Evolutionary conservation across 2,329 filamentous ascomycete species (phyloP).

Genomic region (Penicillium occitanis): DNA sequence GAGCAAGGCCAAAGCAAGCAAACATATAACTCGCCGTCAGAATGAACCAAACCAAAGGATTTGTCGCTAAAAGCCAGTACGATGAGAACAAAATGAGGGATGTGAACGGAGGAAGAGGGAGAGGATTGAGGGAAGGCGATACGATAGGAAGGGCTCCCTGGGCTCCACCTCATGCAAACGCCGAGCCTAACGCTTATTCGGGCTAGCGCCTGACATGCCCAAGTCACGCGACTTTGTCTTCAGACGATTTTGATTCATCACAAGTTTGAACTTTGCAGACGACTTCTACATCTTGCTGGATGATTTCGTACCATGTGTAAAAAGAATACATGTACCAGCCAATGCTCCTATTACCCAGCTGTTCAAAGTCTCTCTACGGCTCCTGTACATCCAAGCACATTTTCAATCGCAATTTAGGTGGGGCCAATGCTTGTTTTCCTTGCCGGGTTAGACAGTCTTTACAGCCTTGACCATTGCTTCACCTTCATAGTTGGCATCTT

Average conservation of each 20-base stretch:
- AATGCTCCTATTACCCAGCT: neutral
- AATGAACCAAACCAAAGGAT: neutral
- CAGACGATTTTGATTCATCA: neutral
- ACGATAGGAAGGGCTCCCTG: neutral
- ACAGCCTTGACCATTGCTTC: too few relatives aligned
- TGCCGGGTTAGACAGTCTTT: too few relatives aligned
- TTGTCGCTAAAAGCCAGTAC: neutral
- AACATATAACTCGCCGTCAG: neutral
- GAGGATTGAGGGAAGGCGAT: neutral
- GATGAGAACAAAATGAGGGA: neutral
- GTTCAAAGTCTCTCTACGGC: neutral
- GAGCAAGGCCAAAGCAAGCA: neutral
- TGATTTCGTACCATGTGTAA: neutral
- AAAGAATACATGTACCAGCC: neutral
- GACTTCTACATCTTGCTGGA: neutral
- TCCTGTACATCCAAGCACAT: neutral
- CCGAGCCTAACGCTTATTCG: neutral
- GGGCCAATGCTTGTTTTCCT: too few relatives aligned
- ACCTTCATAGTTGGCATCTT: too few relatives aligned
- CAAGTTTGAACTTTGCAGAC: neutral
- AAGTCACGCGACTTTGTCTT: slow-evolving; percentile 3
- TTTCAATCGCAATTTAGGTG: neutral
- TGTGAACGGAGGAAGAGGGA: neutral
- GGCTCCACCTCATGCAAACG: neutral
- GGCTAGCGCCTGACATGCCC: neutral